Base-by-base conservation (phyloP, 1,284 basidiomycete genomes). In the Anthracocystis walkeri region DNA sequence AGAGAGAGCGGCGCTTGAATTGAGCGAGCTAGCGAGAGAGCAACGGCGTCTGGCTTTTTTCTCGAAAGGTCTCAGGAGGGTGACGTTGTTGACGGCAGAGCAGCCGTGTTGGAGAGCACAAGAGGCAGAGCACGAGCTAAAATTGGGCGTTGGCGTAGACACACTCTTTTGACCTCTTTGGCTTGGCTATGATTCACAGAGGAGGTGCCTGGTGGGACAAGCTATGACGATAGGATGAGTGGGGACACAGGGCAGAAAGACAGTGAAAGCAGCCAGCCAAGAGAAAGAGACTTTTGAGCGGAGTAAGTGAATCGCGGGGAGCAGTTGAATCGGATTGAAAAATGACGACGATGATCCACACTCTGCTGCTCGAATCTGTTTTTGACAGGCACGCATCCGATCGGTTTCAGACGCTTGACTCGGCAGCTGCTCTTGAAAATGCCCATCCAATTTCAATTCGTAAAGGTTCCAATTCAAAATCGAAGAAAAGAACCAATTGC, bases 1-100 rank as follows among this genome's bases (percentile, higher is more conserved):
- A n/a, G n/a, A n/a, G n/a, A 25, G 31, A 57, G 49, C 58, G 58
- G 50, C 21, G 21, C 27, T 60, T 29, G 58, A 60, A 60, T 52
- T 60, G 58, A 52, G 57, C 40, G 57, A 33, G 57, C 23, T 14
- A 42, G 11, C 14, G 25, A 40, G 38, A 18, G 21, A 35, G 21
- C 41, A 55, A 42, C 50, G 50, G 35, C 20, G 33, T 33, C 49
- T 35, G 20, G 10, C 45, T 7, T 27, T 49, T 16, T 49, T 21
- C 1, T 31, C 21, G 12, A 12, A 25, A 51, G 33, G 50, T 25
- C 50, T 52, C 33, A 52, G 40, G 35, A 52, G 40, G 35, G 31
- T 56, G 54, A 45, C 42, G 54, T 46, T 44, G n/a, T 33, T 35
- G 21, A 45, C 54, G 27, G 53, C 53, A 55, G 12, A 18, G 46